Evolutionary conservation across 495 filamentous ascomycete genomes (phyloP).

Genomic region (Clavariopsis aquatica): DNA sequence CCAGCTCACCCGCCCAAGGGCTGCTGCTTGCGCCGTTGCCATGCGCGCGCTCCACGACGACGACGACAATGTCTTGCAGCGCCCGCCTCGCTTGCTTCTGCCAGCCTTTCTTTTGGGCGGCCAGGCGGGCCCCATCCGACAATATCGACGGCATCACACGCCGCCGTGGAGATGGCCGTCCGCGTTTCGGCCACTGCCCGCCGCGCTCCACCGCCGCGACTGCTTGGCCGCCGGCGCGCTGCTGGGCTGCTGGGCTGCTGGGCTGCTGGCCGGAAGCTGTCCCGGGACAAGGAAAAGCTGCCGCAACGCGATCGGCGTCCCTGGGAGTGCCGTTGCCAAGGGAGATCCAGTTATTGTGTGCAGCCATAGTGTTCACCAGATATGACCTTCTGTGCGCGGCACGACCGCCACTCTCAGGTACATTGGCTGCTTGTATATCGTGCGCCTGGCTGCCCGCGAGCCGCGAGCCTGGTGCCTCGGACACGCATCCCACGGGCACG

Average conservation of each 20-base stretch:
- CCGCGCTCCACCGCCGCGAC: background rate
- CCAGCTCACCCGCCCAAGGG: background rate
- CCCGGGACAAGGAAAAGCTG: background rate
- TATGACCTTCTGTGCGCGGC: slow-evolving; percentile 7
- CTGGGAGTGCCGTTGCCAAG: slow-evolving; percentile 1
- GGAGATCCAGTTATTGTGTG: slow-evolving; percentile 12
- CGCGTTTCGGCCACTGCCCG: background rate
- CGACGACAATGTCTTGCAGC: slow-evolving; percentile 5
- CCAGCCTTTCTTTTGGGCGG: background rate
- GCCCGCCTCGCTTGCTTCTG: background rate
- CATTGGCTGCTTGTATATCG: slow-evolving; percentile 18
- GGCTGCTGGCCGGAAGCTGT: background rate
- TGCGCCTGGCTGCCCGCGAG: slow-evolving; percentile 1
- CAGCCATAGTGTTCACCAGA: slow-evolving; percentile 1
- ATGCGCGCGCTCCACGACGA: too few species aligned
- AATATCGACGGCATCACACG: background rate
- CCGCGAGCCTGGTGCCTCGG: background rate
- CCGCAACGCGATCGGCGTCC: background rate
- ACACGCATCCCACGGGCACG: background rate
- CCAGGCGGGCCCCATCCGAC: background rate
- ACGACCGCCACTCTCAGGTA: slow-evolving; percentile 13
- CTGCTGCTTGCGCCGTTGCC: background rate
- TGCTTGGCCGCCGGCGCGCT: background rate
- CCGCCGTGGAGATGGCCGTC: background rate
- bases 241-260: too few species aligned